phyloP scores from a whole-genome alignment of 345 rosid genomes.

The Psidium guajava region DNA sequence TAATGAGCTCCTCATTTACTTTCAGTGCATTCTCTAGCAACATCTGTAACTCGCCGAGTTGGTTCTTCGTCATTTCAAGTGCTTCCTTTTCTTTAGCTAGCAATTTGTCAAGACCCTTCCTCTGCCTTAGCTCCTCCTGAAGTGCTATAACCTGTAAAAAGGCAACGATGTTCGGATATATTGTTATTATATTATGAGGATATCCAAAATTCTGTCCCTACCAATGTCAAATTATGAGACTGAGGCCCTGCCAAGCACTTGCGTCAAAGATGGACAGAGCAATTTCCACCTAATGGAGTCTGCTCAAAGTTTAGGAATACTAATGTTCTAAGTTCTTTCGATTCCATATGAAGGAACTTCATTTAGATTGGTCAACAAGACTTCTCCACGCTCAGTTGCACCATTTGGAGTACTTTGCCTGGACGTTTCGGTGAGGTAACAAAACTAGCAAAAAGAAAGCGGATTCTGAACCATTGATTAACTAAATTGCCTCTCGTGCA shows the following conservation, averaged over 20 bases:
- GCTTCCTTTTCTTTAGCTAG: constrained; percentile 41
- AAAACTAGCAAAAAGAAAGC: background rate
- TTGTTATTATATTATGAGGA: background rate
- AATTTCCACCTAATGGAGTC: background rate
- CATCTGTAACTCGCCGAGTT: constrained; percentile 33
- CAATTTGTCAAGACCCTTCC: constrained; percentile 51
- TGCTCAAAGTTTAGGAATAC: background rate
- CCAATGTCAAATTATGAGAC: background rate
- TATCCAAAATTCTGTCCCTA: background rate
- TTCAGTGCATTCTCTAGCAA: constrained; percentile 60
- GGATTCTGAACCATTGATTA: background rate
- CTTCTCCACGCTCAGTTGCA: background rate
- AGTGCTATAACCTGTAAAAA: constrained; percentile 39
- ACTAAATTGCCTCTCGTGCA: background rate
- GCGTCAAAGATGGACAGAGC: background rate
- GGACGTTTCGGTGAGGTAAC: fast-evolving
- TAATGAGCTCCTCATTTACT: constrained; percentile 63
- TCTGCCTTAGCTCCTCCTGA: constrained; percentile 54
- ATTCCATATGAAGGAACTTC: background rate
- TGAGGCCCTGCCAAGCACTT: background rate
- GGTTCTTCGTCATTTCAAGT: constrained; percentile 28
- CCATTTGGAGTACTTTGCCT: background rate
- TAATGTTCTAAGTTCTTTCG: background rate
- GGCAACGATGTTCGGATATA: background rate
- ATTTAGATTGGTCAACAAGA: background rate